Evolutionary conservation across 2,329 filamentous ascomycete genomes (phyloP).

Genomic region (Eutypa lata): DNA sequence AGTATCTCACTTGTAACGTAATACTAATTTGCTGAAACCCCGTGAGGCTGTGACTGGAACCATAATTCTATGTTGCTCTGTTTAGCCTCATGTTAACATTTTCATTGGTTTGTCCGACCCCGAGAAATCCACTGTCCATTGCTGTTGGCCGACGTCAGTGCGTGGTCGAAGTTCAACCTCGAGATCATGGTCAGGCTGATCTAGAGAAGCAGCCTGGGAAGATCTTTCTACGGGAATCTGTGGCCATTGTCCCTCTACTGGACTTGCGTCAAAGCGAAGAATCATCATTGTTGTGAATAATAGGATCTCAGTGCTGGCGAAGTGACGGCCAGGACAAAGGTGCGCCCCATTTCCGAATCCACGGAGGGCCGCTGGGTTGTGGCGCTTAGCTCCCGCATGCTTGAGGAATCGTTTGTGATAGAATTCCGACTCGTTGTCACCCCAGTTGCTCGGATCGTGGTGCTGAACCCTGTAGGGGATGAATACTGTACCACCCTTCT

Average conservation of each 20-base stretch:
- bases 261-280: background rate
- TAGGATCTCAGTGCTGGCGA: slow-evolving; percentile 25
- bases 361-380: slow-evolving; percentile 4
- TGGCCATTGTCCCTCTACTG: background rate
- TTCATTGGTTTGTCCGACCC: background rate
- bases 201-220: slow-evolving; percentile 11
- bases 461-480: slow-evolving; percentile 3
- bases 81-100: too few relatives aligned
- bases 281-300: slow-evolving; percentile 19
- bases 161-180: background rate
- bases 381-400: background rate
- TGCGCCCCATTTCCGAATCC: slow-evolving; percentile 1
- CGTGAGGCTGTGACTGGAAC: too few relatives aligned
- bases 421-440: slow-evolving; percentile 6
- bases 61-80: too few relatives aligned
- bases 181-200: slow-evolving; percentile 13
- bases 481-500: slow-evolving; percentile 8
- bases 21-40: too few relatives aligned
- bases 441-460: slow-evolving; percentile 4
- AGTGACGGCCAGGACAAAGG: slow-evolving; percentile 28
- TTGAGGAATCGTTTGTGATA: slow-evolving; percentile 7
- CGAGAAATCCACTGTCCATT: background rate
- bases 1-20: too few relatives aligned
- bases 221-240: slow-evolving; percentile 10
- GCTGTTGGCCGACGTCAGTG: background rate